Evolutionary conservation across 2,329 filamentous ascomycete species (phyloP), one percentile per base, ranked within the genome.

Genomic region (Didymosphaeria variabile): DNA sequence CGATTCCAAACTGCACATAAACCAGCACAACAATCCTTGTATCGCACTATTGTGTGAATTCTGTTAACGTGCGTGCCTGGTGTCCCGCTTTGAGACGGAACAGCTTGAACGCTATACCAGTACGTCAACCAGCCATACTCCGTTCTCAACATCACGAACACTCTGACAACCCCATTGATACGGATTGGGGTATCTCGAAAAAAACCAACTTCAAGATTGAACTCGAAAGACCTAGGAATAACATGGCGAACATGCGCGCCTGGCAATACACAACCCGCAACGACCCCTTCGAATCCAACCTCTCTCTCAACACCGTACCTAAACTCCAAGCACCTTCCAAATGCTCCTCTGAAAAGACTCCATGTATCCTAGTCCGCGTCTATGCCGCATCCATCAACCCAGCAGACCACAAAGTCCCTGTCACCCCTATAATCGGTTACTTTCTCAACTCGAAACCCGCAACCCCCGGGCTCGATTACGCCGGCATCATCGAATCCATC

Each of bases 391-490:
- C 69, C 3, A 57, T 72, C n/a, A 72, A 72, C 47, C 69, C 67
- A 12, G 66, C 70, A 1, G 69, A 72, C 58, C 67, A 67, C 62
- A 72, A 72, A 44, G 50, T 68, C 4, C 61, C 69, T 4, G 62
- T 68, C 26, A 65, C 69, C 1, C 67, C 65, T 6, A 13, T 71
- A 1, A 51, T 69, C 6, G 63, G 63, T 3, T 60, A 66, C 29
- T 55, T 72, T 45, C 58, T 64, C n/a, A 71, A 67, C 13, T 56
- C 63, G 26, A 68, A 67, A 9, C 68, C 69, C 51, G 65, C 65
- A n/a, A 72, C 67, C 0, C 69, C 69, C 15, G 69, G 67, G 0
- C 62, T 71, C 8, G 69, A 72, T 23, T 72, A 69, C 26, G 44
- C 63, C 3, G 69, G 69, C 21, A 45, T 53, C 21, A 55, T 72